These are phyloP conservation scores for Pythium sukuiense DNA, from an alignment of 352 stramenopile genomes.

Conservation along the genomic window DNA sequence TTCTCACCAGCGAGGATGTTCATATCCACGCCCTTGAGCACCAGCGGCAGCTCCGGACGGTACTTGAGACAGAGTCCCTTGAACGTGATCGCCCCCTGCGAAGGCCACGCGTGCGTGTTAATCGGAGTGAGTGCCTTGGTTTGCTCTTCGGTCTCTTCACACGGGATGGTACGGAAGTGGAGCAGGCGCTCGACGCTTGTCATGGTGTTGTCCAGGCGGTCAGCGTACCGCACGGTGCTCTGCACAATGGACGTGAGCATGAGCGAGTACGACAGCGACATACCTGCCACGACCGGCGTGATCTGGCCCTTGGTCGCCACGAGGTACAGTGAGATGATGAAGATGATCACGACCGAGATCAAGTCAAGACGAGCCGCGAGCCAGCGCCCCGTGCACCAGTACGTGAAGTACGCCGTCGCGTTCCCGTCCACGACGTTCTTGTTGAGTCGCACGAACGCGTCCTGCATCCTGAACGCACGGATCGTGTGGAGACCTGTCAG, in stretches of 20 bases:
- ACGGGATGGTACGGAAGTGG: slow-evolving; percentile 64
- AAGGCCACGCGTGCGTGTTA: slow-evolving; percentile 48
- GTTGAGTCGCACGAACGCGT: slow-evolving; percentile 31
- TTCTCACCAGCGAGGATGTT: slow-evolving; percentile 31
- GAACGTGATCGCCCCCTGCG: slow-evolving; percentile 33
- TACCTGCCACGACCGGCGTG: slow-evolving; percentile 59
- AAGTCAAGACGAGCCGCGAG: slow-evolving; percentile 90
- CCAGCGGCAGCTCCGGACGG: slow-evolving; percentile 34
- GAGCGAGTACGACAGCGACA: slow-evolving; percentile 89
- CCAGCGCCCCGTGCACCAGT: slow-evolving; percentile 74
- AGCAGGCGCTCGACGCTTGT: slow-evolving; percentile 74
- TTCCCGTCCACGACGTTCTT: slow-evolving; percentile 38
- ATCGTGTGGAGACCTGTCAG: slow-evolving; percentile 92
- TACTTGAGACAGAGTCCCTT: slow-evolving; percentile 36
- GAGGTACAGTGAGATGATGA: slow-evolving; percentile 81
- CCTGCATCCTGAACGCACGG: slow-evolving; percentile 57
- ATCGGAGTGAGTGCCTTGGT: slow-evolving; percentile 68
- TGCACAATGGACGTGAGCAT: slow-evolving; percentile 86
- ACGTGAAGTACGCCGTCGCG: slow-evolving; percentile 39
- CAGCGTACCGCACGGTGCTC: slow-evolving; percentile 86
- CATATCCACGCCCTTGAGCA: slow-evolving; percentile 30
- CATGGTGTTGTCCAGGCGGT: slow-evolving; percentile 90
- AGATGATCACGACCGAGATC: slow-evolving; percentile 81
- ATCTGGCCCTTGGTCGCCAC: slow-evolving; percentile 50
- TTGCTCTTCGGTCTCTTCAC: slow-evolving; percentile 46